Evolutionary conservation across 139 green algal species (phyloP).

Genomic region (Micromonas commoda): DNA sequence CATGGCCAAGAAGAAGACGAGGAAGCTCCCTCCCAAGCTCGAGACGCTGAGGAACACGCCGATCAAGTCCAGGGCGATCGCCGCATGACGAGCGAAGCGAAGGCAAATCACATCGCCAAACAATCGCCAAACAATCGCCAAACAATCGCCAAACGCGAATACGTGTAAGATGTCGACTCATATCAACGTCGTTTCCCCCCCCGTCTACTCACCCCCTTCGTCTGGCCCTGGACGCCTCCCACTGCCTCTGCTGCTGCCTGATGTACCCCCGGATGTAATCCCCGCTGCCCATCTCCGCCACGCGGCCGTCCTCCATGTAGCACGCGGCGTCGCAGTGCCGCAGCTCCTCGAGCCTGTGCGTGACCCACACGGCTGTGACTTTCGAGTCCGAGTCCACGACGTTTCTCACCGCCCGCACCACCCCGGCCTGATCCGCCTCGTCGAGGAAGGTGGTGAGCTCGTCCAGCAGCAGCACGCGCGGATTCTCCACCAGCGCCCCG

Average conservation of each 20-base stretch:
- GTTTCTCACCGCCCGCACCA: conserved; percentile 36
- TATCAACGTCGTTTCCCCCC: no score
- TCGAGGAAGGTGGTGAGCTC: conserved; percentile 98
- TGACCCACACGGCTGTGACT: conserved; percentile 91
- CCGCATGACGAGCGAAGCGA: no score
- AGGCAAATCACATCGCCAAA: no score
- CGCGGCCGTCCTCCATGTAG: conserved; percentile 76
- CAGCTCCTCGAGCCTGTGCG: conserved; percentile 93
- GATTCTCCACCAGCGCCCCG: conserved; percentile 65
- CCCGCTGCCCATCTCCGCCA: conserved; percentile 59
- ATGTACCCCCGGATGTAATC: conserved; percentile 30
- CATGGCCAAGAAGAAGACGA: no score
- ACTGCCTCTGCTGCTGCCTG: not conserved
- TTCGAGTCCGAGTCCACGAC: conserved; percentile 40
- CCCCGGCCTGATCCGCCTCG: conserved; percentile 64
- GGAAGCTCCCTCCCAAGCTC: no score
- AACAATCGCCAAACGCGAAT: no score
- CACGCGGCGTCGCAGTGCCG: conserved; percentile 41
- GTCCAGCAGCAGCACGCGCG: conserved; percentile 86
- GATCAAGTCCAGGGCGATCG: no score
- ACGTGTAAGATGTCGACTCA: no score
- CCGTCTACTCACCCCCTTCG: no score
- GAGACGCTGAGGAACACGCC: no score
- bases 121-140: no score
- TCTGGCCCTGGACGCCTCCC: not conserved